These are phyloP conservation scores for Termitomyces sp. DNA, from an alignment of 768 basidiomycete species.

Conservation along the genomic window DNA sequence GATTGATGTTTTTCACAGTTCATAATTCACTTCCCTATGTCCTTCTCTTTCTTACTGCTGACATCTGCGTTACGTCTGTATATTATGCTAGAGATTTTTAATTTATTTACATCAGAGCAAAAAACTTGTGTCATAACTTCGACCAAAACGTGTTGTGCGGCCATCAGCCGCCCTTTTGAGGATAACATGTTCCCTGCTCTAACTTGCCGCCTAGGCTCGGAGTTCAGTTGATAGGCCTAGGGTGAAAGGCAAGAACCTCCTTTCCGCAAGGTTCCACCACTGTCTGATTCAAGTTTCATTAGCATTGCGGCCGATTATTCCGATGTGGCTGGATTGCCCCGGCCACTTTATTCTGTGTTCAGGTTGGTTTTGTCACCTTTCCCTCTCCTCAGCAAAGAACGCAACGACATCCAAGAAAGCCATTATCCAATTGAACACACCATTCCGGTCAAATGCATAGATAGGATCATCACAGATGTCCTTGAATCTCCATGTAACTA, in stretches of 20 bases:
- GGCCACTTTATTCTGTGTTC: constrained; percentile 36
- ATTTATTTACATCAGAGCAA: not conserved
- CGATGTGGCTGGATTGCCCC: constrained; percentile 36
- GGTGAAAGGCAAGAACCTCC: constrained; percentile 7
- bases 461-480: no score
- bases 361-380: no score
- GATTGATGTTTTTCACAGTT: no score
- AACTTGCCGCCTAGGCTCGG: constrained; percentile 24
- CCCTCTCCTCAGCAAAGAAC: no score
- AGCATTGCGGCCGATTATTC: constrained; percentile 49
- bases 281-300: constrained; percentile 40
- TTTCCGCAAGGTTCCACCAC: constrained; percentile 35
- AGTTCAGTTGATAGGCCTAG: constrained; percentile 10
- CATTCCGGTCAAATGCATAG: no score
- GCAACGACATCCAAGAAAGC: no score
- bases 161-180: constrained; percentile 27
- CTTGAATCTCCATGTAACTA: no score
- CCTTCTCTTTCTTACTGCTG: no score
- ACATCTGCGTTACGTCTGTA: not conserved
- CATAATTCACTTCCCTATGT: no score
- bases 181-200: constrained; percentile 37
- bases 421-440: no score
- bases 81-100: not conserved
- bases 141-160: constrained; percentile 17
- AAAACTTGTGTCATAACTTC: not conserved